Evolutionary conservation across 169 alveolate genomes (phyloP), one percentile per base, ranked within the genome.

Genomic region (Cytauxzoon felis): DNA sequence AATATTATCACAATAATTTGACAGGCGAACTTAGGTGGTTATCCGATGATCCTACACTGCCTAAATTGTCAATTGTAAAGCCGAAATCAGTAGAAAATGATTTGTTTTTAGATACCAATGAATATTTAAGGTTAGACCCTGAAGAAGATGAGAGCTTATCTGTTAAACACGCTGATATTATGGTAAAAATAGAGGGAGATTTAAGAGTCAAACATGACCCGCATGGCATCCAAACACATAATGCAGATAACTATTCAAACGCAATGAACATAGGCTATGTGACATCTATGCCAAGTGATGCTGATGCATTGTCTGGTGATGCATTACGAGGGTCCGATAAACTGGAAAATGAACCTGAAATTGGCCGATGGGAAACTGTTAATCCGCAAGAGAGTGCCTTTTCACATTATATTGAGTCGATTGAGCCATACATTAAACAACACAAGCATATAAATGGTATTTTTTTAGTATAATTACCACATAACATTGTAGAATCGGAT

Each of bases 331-430:
- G 24, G 65, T 42, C 21, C 23, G 34, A 29, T 2, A 67, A 19
- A 13, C 49, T 9, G 19, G 50, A 50, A 32, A 41, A 50, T 27
- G 76, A 50, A 0, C 57, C 85, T 0, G 38, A 23, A 21, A 75
- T 75, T 18, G 85, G 85, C 8, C 61, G 59, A 18, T 75, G 85
- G 85, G 71, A 64, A 53, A 61, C 58, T 1, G 85, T 75, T 4
- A 56, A 75, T 13, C 85, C 78, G 33, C 67, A 49, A 24, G 85
- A 65, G 19, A 75, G 85, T 34, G 85, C 26, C 8, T 75, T 64
- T 41, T 41, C 71, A 32, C 79, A 72, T 34, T 72, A 66, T 36
- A 58, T 63, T 26, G 82, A 56, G 2, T 57, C 65, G 19, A 8
- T 48, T 18, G 78, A 62, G 1, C 73, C 73, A 0, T 62, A 62